These are phyloP conservation scores for Tetrahymena malaccensis DNA, from an alignment of 73 alveolate species.

Conservation along the genomic window DNA sequence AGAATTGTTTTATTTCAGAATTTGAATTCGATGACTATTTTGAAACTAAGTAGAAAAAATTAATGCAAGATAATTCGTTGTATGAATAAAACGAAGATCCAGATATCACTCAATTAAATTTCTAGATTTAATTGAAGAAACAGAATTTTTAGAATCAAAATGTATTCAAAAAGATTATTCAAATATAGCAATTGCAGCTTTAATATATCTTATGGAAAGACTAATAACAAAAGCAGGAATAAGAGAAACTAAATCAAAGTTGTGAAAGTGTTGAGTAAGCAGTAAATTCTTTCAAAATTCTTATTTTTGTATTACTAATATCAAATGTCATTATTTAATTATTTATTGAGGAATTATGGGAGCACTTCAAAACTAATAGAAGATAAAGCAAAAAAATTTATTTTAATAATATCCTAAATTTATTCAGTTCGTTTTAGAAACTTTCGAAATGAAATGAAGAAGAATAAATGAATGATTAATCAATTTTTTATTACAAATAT, in stretches of 20 bases:
- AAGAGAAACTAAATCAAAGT: background rate
- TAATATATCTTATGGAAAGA: background rate
- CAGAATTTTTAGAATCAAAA: background rate
- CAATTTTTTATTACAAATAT: background rate
- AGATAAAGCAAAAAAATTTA: too few species aligned
- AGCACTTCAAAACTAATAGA: too few species aligned
- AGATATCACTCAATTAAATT: background rate
- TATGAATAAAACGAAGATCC: background rate
- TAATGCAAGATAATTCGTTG: background rate
- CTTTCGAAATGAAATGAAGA: too few species aligned
- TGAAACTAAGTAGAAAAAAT: background rate
- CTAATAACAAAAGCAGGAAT: background rate
- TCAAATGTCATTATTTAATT: background rate
- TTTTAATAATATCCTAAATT: background rate
- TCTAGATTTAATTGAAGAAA: background rate
- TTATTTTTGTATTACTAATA: background rate
- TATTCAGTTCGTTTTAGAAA: background rate
- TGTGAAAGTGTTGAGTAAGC: background rate
- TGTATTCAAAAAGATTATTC: background rate
- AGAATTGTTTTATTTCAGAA: background rate
- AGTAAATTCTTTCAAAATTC: background rate
- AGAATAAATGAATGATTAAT: too few species aligned
- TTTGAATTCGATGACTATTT: background rate
- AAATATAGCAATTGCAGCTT: background rate
- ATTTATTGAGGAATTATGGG: too few species aligned